These are phyloP conservation scores for Phtheirospermum japonicum DNA, from an alignment of 257 asterid genomes.

Conservation along the genomic window DNA sequence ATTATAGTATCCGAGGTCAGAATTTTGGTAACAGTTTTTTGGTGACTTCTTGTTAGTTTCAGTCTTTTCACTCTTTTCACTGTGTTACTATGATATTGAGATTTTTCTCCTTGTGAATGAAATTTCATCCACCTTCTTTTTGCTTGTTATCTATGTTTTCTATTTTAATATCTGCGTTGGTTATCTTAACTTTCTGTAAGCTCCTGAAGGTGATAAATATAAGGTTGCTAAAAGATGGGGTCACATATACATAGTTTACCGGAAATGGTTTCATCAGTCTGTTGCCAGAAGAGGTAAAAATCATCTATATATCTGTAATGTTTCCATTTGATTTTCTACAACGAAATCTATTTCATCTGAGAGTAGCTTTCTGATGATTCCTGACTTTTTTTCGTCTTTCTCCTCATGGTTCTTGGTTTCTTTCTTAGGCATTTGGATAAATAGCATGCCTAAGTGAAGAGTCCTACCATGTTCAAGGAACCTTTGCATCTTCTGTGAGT, in stretches of 20 bases:
- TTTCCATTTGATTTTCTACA: conserved; percentile 25
- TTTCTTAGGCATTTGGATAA: conserved; percentile 27
- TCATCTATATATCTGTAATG: conserved; percentile 32
- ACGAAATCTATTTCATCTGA: conserved; percentile 22
- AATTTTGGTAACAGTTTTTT: conserved; percentile 7
- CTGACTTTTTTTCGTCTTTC: conserved; percentile 32
- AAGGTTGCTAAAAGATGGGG: conserved; percentile 94
- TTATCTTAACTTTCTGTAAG: conserved; percentile 64
- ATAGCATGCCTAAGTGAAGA: conserved; percentile 89
- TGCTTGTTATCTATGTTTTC: conserved; percentile 21
- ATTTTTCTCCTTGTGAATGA: conserved; percentile 7
- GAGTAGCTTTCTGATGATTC: conserved; percentile 26
- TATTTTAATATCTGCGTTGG: conserved; percentile 19
- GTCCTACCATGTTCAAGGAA: conserved; percentile 71
- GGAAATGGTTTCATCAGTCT: conserved; percentile 88
- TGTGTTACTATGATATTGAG: neutral
- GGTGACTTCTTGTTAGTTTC: conserved; percentile 7
- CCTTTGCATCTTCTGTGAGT: conserved; percentile 43
- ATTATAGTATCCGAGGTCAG: conserved; percentile 15
- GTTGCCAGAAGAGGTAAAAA: conserved; percentile 80
- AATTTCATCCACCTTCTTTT: conserved; percentile 4
- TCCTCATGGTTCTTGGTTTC: conserved; percentile 26
- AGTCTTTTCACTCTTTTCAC: conserved; percentile 8
- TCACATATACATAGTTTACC: conserved; percentile 51
- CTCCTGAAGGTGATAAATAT: conserved; percentile 92